A percentile compares a stretch with the other conserved stretches of the same genome.
Conservation (phyloP, 2,329 filamentous ascomycete genomes). For the Cercospora berteroae region DNA sequence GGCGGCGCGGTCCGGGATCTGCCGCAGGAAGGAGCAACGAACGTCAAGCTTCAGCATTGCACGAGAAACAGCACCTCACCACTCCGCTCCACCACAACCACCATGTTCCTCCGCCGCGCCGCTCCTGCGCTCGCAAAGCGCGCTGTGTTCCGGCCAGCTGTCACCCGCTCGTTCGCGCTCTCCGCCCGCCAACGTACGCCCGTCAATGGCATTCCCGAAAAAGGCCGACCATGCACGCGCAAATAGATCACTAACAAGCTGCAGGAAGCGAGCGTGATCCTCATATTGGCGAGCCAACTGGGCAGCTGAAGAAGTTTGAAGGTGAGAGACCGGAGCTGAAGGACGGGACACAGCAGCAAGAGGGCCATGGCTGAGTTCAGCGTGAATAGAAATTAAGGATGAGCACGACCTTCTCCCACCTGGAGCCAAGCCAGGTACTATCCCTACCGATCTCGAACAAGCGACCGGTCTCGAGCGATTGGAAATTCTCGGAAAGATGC, state of each 20-base stretch:
- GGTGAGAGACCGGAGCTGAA: slow-evolving; percentile 36
- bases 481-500: slow-evolving; percentile 98
- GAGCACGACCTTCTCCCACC: slow-evolving; percentile 81
- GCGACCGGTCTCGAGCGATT: slow-evolving; percentile 96
- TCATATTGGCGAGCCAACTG: slow-evolving; percentile 39
- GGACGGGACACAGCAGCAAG: not conserved
- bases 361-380: slow-evolving; percentile 15
- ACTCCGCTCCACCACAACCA: slow-evolving; percentile 19
- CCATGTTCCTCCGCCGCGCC: slow-evolving; percentile 51
- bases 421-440: slow-evolving; percentile 75
- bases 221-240: slow-evolving; percentile 5
- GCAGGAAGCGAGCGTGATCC: slow-evolving; percentile 33
- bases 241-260: slow-evolving; percentile 9
- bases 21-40: slow-evolving; percentile 5
- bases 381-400: slow-evolving; percentile 69
- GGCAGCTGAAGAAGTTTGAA: slow-evolving; percentile 47
- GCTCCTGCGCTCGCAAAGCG: slow-evolving; percentile 49
- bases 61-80: slow-evolving; percentile 9
- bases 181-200: slow-evolving; percentile 49
- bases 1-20: not conserved
- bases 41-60: slow-evolving; percentile 9
- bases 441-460: slow-evolving; percentile 94
- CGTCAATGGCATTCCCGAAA: slow-evolving; percentile 17
- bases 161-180: slow-evolving; percentile 48
- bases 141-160: slow-evolving; percentile 41